These are phyloP conservation scores for Retiboletus flavoniger DNA, from an alignment of 1,284 basidiomycete genomes.

Conservation along the genomic window DNA sequence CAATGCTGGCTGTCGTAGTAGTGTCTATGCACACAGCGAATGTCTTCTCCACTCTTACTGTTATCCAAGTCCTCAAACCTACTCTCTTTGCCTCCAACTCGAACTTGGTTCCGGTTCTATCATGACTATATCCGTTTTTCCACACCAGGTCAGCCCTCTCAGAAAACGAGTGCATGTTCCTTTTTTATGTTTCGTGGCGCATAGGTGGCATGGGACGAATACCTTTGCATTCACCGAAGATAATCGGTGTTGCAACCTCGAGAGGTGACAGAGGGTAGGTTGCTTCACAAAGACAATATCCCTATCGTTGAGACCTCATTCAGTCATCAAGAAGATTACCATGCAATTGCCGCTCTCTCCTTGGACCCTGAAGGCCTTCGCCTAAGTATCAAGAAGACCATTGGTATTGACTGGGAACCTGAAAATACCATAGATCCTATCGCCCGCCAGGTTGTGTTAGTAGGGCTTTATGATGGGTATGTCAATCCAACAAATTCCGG, in stretches of 20 bases:
- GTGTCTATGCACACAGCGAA: conserved; percentile 31
- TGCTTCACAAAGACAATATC: not conserved
- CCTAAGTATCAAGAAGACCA: conserved; percentile 57
- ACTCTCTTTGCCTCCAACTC: conserved; percentile 1
- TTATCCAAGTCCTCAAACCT: conserved; percentile 19
- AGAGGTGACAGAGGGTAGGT: conserved; percentile 71
- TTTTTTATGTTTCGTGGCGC: not conserved
- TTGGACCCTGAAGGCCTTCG: conserved; percentile 73
- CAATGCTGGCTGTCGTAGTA: conserved; percentile 27
- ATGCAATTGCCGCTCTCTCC: conserved; percentile 71
- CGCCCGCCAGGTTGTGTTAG: conserved; percentile 76
- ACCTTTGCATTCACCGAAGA: conserved; percentile 51
- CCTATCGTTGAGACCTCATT: conserved; percentile 15
- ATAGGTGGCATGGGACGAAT: conserved; percentile 51
- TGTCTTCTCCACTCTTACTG: conserved; percentile 27
- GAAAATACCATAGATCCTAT: conserved; percentile 54
- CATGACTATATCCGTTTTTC: conserved; percentile 70
- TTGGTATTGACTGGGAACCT: conserved; percentile 73
- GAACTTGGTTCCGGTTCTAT: conserved; percentile 37
- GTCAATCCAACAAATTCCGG: conserved; percentile 21
- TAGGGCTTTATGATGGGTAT: conserved; percentile 89
- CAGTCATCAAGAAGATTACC: conserved; percentile 84
- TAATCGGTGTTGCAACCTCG: conserved; percentile 75
- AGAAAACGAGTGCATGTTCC: not conserved
- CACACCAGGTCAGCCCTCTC: conserved; percentile 47